Conservation (phyloP, 352 stramenopile genomes). For the Globisporangium iwayamae region DNA sequence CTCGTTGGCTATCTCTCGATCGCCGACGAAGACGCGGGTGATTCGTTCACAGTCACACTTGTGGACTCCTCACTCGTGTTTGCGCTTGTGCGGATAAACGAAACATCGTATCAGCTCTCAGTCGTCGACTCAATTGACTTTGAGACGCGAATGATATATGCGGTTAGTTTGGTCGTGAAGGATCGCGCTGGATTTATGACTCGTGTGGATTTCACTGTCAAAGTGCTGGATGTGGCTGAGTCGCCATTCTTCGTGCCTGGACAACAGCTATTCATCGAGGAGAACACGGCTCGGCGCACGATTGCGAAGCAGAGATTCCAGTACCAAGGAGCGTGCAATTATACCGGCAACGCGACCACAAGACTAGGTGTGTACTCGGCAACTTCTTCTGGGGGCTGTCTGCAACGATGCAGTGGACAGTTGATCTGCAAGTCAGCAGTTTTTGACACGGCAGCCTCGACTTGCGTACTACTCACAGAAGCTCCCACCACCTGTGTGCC, state of each 20-base stretch:
- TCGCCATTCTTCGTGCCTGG: conserved; percentile 26
- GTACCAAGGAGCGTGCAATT: conserved; percentile 16
- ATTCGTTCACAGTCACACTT: conserved; percentile 1
- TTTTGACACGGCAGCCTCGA: conserved; percentile 1
- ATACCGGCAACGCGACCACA: neutral
- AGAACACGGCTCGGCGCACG: conserved; percentile 17
- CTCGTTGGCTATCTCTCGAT: neutral
- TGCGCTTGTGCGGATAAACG: conserved; percentile 5
- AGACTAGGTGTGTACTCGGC: neutral
- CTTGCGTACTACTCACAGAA: conserved; percentile 6
- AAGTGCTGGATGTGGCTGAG: conserved; percentile 46
- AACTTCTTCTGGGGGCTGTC: neutral
- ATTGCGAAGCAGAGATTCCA: conserved; percentile 24
- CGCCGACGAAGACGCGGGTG: conserved; percentile 5
- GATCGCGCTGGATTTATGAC: neutral
- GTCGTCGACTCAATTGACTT: conserved; percentile 3
- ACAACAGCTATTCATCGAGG: conserved; percentile 40
- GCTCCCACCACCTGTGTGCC: neutral
- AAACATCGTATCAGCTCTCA: conserved; percentile 7
- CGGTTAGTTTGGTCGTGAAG: neutral
- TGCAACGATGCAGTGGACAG: neutral
- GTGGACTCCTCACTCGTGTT: neutral
- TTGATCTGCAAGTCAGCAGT: conserved; percentile 5
- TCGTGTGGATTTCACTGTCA: conserved; percentile 12
- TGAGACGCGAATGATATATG: conserved; percentile 2